Percentiles rank a stretch among this genome's conserved stretches.
phyloP scores from a whole-genome alignment of 352 stramenopile species.

The Blastocystis sp. region DNA sequence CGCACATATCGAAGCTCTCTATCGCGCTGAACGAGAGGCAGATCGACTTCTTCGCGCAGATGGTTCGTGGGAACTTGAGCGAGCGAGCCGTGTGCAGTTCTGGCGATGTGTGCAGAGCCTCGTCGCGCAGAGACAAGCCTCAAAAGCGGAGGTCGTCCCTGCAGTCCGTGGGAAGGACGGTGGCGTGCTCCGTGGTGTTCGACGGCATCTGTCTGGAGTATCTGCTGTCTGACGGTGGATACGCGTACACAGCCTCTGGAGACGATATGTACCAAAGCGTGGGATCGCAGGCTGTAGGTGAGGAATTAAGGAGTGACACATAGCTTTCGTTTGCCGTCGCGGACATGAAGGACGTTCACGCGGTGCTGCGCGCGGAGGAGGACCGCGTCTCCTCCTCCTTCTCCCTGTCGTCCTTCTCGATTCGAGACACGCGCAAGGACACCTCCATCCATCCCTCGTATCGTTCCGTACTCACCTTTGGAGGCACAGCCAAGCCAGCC shows the following conservation, averaged over 20 bases:
- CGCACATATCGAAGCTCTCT: not conserved
- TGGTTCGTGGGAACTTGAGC: not conserved
- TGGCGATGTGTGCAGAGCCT: too few species aligned
- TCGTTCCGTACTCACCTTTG: not conserved
- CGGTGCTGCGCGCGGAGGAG: not conserved
- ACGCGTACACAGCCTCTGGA: not conserved
- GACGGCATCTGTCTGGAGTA: conserved; percentile 34
- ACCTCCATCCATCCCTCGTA: not conserved
- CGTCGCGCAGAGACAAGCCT: too few species aligned
- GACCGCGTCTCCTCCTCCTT: not conserved
- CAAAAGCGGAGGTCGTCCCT: not conserved
- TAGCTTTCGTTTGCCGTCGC: not conserved
- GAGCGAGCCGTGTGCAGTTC: not conserved
- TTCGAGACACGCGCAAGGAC: not conserved
- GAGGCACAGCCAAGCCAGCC: not conserved
- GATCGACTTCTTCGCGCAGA: not conserved
- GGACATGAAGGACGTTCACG: not conserved
- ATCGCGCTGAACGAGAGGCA: not conserved
- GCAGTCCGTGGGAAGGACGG: not conserved
- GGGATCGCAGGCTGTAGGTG: not conserved
- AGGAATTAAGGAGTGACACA: not conserved
- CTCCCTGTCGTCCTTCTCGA: not conserved
- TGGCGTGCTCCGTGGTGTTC: not conserved
- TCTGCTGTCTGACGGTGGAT: conserved; percentile 3
- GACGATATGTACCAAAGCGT: not conserved